phyloP scores from a whole-genome alignment of 306 rosid genomes.

The Acacia confusa region DNA sequence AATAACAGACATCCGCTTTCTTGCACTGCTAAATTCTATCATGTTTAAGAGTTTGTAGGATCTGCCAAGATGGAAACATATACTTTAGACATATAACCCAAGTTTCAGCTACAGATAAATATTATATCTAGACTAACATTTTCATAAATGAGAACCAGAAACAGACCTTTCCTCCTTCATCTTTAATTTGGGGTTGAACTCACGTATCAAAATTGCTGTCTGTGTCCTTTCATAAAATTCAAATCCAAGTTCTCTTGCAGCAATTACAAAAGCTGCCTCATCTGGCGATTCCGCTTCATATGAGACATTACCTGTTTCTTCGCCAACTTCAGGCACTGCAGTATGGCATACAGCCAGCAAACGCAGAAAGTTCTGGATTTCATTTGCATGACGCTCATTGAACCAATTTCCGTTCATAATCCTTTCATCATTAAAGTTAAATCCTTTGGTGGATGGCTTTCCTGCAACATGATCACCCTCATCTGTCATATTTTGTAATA shows the following conservation, averaged over 20 bases:
- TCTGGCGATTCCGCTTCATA: constrained; percentile 98
- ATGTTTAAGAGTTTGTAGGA: constrained; percentile 58
- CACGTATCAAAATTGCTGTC: constrained; percentile 60
- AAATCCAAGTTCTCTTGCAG: constrained; percentile 88
- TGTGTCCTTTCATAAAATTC: constrained; percentile 83
- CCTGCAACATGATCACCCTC: constrained; percentile 37
- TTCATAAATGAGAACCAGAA: constrained; percentile 19
- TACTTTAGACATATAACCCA: neutral
- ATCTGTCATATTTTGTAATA: constrained; percentile 32
- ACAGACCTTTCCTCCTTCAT: constrained; percentile 53
- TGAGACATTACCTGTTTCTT: constrained; percentile 58
- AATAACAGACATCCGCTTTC: constrained; percentile 91
- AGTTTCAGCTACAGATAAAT: constrained; percentile 1
- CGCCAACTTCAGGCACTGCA: constrained; percentile 86
- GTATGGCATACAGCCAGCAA: constrained; percentile 86
- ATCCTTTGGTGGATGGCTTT: constrained; percentile 63
- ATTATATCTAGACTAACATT: neutral
- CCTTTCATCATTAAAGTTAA: constrained; percentile 78
- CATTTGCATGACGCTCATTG: constrained; percentile 53
- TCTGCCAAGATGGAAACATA: constrained; percentile 42
- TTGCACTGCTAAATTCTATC: constrained; percentile 84
- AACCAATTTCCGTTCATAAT: constrained; percentile 76
- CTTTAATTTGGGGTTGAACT: constrained; percentile 54
- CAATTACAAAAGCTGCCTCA: constrained; percentile 94
- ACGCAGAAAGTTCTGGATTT: constrained; percentile 62